phyloP scores from a whole-genome alignment of 1,139 yeast species.

The Debaryomyces robertsiae region DNA sequence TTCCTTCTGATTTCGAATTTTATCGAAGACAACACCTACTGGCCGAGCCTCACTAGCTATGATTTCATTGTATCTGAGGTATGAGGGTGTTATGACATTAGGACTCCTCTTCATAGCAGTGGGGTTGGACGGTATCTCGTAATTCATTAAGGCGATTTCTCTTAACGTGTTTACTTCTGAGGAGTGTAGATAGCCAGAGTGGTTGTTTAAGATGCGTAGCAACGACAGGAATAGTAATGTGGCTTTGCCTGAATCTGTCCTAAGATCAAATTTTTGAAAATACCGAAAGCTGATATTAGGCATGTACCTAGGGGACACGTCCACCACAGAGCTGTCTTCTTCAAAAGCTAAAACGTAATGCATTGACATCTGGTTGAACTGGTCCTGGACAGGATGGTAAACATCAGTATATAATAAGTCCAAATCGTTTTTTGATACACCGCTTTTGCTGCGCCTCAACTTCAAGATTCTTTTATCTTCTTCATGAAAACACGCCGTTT shows the following conservation, averaged over 20 bases:
- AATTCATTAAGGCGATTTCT: conserved; percentile 28
- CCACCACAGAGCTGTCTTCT: conserved; percentile 24
- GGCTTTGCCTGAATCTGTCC: conserved; percentile 34
- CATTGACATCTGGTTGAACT: conserved; percentile 38
- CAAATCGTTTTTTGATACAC: conserved; percentile 7
- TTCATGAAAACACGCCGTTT: conserved; percentile 35
- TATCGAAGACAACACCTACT: conserved; percentile 20
- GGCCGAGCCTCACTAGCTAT: conserved; percentile 21
- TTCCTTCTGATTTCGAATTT: conserved; percentile 14
- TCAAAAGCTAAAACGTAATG: conserved; percentile 33
- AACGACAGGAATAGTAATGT: conserved; percentile 30
- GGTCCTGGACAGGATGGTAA: conserved; percentile 29
- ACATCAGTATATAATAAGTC: conserved; percentile 18
- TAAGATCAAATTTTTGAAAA: conserved; percentile 33
- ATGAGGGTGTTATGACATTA: conserved; percentile 29
- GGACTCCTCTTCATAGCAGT: conserved; percentile 37
- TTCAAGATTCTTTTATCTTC: conserved; percentile 31
- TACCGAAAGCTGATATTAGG: conserved; percentile 35
- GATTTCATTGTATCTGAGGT: conserved; percentile 35
- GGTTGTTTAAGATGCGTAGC: conserved; percentile 24
- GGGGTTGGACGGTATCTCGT: conserved; percentile 28
- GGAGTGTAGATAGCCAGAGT: conserved; percentile 12
- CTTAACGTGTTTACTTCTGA: conserved; percentile 28
- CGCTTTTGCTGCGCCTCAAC: conserved; percentile 19
- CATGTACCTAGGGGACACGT: conserved; percentile 42